These are phyloP conservation scores for Mycena galericulata DNA, from an alignment of 768 basidiomycete genomes.

Conservation along the genomic window DNA sequence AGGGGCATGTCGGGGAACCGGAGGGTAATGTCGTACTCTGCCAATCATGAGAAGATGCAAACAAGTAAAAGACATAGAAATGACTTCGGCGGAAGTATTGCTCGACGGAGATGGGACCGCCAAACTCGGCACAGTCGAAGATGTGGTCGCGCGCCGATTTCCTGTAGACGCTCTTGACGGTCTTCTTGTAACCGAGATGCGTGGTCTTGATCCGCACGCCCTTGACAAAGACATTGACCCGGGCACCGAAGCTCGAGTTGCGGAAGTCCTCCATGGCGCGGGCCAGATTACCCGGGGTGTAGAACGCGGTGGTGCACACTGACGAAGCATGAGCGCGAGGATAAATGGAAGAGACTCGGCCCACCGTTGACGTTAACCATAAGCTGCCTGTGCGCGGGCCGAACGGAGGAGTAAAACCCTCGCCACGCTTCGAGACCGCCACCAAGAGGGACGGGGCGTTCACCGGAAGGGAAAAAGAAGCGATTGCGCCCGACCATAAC, in stretches of 20 bases:
- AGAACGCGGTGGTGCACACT: slow-evolving; percentile 73
- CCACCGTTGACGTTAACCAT: slow-evolving; percentile 75
- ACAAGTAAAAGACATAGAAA: slow-evolving; percentile 47
- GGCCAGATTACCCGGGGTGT: slow-evolving; percentile 73
- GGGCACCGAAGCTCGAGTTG: slow-evolving; percentile 68
- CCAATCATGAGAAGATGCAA: not conserved
- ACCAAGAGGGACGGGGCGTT: slow-evolving; percentile 66
- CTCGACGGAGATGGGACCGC: slow-evolving; percentile 67
- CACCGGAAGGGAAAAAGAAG: slow-evolving; percentile 68
- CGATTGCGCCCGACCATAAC: slow-evolving; percentile 75
- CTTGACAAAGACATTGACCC: slow-evolving; percentile 69
- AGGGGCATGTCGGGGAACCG: slow-evolving; percentile 63
- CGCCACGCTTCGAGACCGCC: slow-evolving; percentile 67
- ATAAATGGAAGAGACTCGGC: slow-evolving; percentile 59
- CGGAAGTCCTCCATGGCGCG: slow-evolving; percentile 68
- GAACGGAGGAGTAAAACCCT: slow-evolving; percentile 72
- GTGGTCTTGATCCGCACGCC: slow-evolving; percentile 74
- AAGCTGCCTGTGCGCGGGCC: slow-evolving; percentile 65
- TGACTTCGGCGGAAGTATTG: slow-evolving; percentile 76
- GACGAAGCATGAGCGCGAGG: slow-evolving; percentile 9
- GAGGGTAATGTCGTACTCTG: slow-evolving; percentile 73
- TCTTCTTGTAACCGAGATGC: slow-evolving; percentile 83
- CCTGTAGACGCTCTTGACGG: slow-evolving; percentile 67
- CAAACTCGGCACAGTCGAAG: slow-evolving; percentile 71
- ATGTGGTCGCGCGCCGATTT: slow-evolving; percentile 59